Conservation (phyloP, 306 rosid species). For the Prunus mira region DNA sequence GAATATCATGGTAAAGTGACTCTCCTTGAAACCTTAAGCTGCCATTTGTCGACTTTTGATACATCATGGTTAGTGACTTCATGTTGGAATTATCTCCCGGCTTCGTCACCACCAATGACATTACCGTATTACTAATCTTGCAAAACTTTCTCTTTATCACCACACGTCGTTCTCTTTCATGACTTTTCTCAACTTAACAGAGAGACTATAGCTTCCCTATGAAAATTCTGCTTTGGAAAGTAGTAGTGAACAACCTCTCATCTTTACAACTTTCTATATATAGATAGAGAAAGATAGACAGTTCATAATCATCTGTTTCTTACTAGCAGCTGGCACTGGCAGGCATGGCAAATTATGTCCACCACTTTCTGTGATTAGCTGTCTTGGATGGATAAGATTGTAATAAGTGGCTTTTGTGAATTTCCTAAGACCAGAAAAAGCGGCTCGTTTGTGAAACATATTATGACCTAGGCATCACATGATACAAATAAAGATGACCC, state of each 20-base stretch:
- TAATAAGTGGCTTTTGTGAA: background rate
- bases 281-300: background rate
- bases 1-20: no score
- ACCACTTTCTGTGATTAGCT: background rate
- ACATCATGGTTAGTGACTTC: no score
- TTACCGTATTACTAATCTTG: background rate
- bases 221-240: no score
- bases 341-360: constrained; percentile 5
- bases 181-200: background rate
- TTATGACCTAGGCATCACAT: no score
- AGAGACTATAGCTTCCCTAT: no score
- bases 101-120: background rate
- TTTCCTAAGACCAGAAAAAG: background rate
- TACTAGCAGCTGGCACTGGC: background rate
- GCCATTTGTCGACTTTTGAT: background rate
- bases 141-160: no score
- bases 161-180: background rate
- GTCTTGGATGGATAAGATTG: background rate
- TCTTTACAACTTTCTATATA: background rate
- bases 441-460: background rate
- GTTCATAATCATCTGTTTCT: no score
- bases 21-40: no score
- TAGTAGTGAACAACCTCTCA: background rate
- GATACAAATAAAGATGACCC: no score
- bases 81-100: background rate